Evolutionary conservation across 2,329 filamentous ascomycete genomes (phyloP), one percentile per base, ranked within the genome.

Genomic region (Bretziella fagacearum): DNA sequence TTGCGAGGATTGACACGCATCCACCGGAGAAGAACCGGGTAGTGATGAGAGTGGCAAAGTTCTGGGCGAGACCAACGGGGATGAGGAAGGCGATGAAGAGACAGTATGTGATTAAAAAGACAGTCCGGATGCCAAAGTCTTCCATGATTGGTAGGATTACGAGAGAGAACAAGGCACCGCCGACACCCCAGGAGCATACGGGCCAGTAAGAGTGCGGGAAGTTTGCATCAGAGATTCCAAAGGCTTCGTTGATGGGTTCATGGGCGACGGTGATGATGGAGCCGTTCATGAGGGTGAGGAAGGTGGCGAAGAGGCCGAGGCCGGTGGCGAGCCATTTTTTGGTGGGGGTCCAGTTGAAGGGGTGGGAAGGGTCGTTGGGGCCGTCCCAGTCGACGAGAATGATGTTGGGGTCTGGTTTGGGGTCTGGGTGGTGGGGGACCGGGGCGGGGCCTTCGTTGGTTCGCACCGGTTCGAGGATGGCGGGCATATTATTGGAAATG

Each of bases 281-380:
- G 47, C 47, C 32, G 36, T 53, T 51, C 41, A 46, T 36, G 29
- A 47, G 37, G 13, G 45, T 49, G n/a, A 52, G 33, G 23, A 56
- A 59, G 35, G 59, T 60, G 33, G 58, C 56, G 39, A 58, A 58
- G 51, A 59, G 26, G 62, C 58, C 48, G 8, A 58, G 54, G 2
- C 53, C 57, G n/a, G 63, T 59, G 7, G 58, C 59, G 22, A 58
- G 44, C 33, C 56, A 56, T 41, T 63, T 63, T 52, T 62, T 63
- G 55, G 61, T 65, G 40, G 77, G 57, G 0, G 73, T 62, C 81
- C 81, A 86, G 56, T 83, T 81, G 52, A 71, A 67, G 0, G 82
- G 81, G 54, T 85, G 79, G 10, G 70, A 66, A 11, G 67, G 67
- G 53, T 82, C 78, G 51, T 73, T 63, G 5, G 68, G 56, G 5